These are phyloP conservation scores for Suhomyces sp. DNA, from an alignment of 805 yeast species.

Conservation along the genomic window DNA sequence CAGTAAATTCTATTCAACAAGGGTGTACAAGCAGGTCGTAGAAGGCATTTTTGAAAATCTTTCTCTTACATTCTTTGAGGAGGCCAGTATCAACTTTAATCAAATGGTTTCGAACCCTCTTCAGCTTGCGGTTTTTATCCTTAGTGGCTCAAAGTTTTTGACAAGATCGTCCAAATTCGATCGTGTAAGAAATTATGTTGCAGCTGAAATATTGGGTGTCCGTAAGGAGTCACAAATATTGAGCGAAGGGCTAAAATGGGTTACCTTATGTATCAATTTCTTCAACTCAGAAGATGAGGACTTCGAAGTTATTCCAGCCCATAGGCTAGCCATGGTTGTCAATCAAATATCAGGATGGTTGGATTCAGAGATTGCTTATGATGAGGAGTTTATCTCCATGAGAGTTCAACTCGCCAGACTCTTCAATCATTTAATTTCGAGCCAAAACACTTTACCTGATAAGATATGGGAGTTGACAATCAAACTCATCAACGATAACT, in stretches of 20 bases:
- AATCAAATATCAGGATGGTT: constrained; percentile 56
- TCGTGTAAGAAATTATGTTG: constrained; percentile 57
- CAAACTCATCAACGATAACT: constrained; percentile 43
- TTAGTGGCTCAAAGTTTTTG: constrained; percentile 38
- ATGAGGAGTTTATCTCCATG: constrained; percentile 48
- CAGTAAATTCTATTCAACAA: constrained; percentile 10
- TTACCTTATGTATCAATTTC: constrained; percentile 50
- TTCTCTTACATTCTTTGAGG: constrained; percentile 17
- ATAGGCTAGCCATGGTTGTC: constrained; percentile 62
- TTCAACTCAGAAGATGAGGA: constrained; percentile 29
- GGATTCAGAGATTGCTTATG: constrained; percentile 62
- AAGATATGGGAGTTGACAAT: constrained; percentile 37
- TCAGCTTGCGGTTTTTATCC: constrained; percentile 27
- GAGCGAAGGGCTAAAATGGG: constrained; percentile 42
- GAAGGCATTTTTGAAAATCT: constrained; percentile 13
- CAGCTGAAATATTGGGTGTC: constrained; percentile 64
- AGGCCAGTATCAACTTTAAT: constrained; percentile 27
- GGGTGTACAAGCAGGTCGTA: constrained; percentile 10
- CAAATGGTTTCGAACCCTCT: constrained; percentile 30
- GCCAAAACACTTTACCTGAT: constrained; percentile 22
- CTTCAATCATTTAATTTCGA: constrained; percentile 25
- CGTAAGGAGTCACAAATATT: constrained; percentile 40
- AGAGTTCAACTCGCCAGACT: constrained; percentile 54
- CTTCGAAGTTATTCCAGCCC: constrained; percentile 54
- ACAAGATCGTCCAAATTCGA: constrained; percentile 40